Percentiles rank a stretch among this genome's conserved stretches.
These are phyloP conservation scores for Tolypocladium sp. DNA, from an alignment of 2,329 filamentous ascomycete genomes.

Conservation along the genomic window DNA sequence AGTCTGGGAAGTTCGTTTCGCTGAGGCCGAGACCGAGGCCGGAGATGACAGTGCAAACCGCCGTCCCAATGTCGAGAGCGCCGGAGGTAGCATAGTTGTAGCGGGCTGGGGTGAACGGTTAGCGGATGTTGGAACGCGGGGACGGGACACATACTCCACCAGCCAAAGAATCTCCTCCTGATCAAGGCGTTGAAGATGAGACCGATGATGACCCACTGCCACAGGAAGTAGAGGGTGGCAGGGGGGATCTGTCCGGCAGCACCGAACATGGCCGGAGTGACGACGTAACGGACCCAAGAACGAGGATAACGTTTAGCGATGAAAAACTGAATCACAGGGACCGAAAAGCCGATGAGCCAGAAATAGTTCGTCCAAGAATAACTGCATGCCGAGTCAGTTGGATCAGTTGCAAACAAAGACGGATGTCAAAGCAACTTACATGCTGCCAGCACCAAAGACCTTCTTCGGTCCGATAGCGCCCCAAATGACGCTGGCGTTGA, in stretches of 20 bases:
- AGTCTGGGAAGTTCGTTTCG: slow-evolving; percentile 31
- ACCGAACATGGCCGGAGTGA: slow-evolving; percentile 43
- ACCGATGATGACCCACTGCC: slow-evolving; percentile 45
- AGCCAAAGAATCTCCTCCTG: slow-evolving; percentile 37
- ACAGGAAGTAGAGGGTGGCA: slow-evolving; percentile 45
- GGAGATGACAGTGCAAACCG: slow-evolving; percentile 44
- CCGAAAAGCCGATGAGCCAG: slow-evolving; percentile 41
- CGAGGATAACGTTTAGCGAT: slow-evolving; percentile 36
- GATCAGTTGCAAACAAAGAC: neutral
- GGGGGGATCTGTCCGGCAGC: slow-evolving; percentile 42
- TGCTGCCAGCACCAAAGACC: slow-evolving; percentile 23
- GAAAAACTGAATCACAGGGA: slow-evolving; percentile 39
- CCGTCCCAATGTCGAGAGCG: slow-evolving; percentile 48
- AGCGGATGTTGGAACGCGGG: neutral
- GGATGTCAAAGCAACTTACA: neutral
- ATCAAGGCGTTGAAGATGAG: slow-evolving; percentile 45
- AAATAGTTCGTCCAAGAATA: slow-evolving; percentile 44
- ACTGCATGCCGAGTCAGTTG: neutral
- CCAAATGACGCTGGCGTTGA: slow-evolving; percentile 52
- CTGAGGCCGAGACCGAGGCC: slow-evolving; percentile 38
- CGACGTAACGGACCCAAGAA: slow-evolving; percentile 36
- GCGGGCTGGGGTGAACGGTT: slow-evolving; percentile 2
- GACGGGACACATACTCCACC: slow-evolving; percentile 37
- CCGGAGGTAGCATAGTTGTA: slow-evolving; percentile 53
- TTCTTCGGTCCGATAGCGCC: slow-evolving; percentile 41